Evolutionary conservation across 495 filamentous ascomycete genomes (phyloP).

Genomic region (Lindgomyces ingoldianus): DNA sequence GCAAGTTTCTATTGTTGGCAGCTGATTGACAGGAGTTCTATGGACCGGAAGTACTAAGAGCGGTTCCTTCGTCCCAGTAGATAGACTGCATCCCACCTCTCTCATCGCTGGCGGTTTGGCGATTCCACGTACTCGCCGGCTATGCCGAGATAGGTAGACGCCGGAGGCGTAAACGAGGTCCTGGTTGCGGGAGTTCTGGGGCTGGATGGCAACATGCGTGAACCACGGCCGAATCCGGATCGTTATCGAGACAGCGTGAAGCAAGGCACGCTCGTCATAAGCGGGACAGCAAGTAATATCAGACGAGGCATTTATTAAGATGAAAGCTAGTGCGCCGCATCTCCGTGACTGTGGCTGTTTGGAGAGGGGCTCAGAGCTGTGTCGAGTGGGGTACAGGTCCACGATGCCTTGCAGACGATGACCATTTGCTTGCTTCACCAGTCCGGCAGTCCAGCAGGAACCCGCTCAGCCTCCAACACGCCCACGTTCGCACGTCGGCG

Average conservation of each 20-base stretch:
- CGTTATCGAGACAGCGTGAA: conserved; percentile 28
- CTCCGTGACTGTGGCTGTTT: conserved; percentile 9
- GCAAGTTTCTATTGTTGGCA: conserved; percentile 19
- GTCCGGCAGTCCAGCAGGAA: conserved; percentile 6
- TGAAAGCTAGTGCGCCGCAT: conserved; percentile 15
- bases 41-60: no score
- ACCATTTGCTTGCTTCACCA: background rate
- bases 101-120: background rate
- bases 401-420: conserved; percentile 14
- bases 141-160: conserved; percentile 9
- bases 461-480: conserved; percentile 7
- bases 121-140: background rate
- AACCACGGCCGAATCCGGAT: conserved; percentile 23
- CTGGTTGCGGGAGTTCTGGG: background rate
- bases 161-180: conserved; percentile 7
- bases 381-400: background rate
- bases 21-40: background rate
- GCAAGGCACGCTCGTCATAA: background rate
- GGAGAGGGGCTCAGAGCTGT: conserved; percentile 4
- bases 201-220: no score
- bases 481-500: conserved; percentile 26
- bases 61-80: background rate
- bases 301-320: conserved; percentile 12
- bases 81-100: background rate
- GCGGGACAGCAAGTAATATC: conserved; percentile 13